Evolutionary conservation across 306 rosid species (phyloP), one percentile per base, ranked within the genome.

Genomic region (Biancaea sappan): DNA sequence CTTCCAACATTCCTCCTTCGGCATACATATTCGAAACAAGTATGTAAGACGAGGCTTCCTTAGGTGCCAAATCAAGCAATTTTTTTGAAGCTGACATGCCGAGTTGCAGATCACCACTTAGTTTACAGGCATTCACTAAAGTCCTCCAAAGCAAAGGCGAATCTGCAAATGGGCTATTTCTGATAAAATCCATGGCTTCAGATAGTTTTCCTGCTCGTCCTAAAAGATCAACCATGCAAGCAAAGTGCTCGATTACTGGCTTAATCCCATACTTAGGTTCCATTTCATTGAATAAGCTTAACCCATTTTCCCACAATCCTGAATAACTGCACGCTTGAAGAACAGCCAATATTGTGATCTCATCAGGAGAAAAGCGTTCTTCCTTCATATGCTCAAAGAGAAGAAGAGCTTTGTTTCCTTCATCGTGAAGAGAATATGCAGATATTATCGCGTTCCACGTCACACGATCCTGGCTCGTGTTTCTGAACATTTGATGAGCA

Each of bases 301-400:
- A 26, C 48, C 89, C 87, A 38, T n/a, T 80, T 59, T 71, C 79
- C 83, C 85, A 86, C 74, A 77, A 67, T 62, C 89, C 79, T 19
- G 83, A 73, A 63, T 83, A 83, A 74, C 77, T 77, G 81, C 85
- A 86, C 59, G 87, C 87, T 80, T 86, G 89, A 80, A 86, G 87
- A 41, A 83, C 69, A 47, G 87, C 72, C 83, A 86, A 77, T 8
- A 77, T 18, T 8, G 89, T 80, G 60, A 83, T 65, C 74, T 69
- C 83, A 77, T 82, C 87, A 31, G 91, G 85, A 64, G 59, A 18
- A 77, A 79, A 84, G 43, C 88, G 86, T 59, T 77, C 62, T 66
- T 74, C 68, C 80, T 66, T 79, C 91, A 79, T 84, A 12, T 74
- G 72, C 54, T 79, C 82, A 62, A 87, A 84, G 25, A 84, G 82